A percentile compares a stretch with the other conserved stretches of the same genome.
Conservation (phyloP, 306 rosid genomes). For the Quercus alba region DNA sequence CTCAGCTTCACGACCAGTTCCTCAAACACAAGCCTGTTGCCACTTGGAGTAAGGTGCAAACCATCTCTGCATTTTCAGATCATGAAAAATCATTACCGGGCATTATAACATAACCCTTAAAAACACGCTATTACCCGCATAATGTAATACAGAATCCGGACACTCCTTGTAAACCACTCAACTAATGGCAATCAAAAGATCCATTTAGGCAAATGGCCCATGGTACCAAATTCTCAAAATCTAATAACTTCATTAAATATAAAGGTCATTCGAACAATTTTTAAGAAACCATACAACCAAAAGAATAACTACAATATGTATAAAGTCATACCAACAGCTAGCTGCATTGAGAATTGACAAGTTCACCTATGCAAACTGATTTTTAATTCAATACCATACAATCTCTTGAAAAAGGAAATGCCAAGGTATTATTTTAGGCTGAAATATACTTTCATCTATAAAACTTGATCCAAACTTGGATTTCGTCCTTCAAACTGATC, state of each 20-base stretch:
- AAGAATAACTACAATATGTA: no score
- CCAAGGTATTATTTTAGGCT: background rate
- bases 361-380: background rate
- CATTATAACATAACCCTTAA: background rate
- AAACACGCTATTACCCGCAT: background rate
- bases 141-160: background rate
- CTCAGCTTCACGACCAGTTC: conserved; percentile 59
- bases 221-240: no score
- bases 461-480: no score
- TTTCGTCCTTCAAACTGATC: no score
- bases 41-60: conserved; percentile 61
- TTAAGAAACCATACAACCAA: no score
- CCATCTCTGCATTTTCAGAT: conserved; percentile 62
- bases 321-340: background rate
- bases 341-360: background rate
- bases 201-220: no score
- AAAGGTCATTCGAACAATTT: no score
- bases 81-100: background rate
- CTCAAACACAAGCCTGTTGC: conserved; percentile 65
- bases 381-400: background rate
- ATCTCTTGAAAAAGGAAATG: background rate
- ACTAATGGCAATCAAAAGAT: no score
- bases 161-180: background rate
- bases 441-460: no score
- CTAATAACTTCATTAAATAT: no score